These are phyloP conservation scores for Trypanosoma cruzi DNA, from an alignment of 208 protist genomes.

Conservation along the genomic window DNA sequence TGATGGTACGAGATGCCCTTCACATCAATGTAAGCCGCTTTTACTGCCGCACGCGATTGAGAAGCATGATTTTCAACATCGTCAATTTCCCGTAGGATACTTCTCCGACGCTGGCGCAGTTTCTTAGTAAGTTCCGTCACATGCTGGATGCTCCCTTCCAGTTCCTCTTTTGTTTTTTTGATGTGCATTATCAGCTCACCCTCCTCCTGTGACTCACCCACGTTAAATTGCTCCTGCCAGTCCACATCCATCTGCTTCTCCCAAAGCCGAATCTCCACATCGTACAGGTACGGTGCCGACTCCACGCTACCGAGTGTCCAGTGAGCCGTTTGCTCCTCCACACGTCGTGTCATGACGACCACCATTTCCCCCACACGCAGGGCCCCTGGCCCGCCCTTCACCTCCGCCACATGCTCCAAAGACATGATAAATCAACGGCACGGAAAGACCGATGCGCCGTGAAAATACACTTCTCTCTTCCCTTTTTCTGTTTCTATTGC, in stretches of 20 bases:
- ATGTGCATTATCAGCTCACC: slow-evolving; percentile 54
- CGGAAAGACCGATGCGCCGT: neutral
- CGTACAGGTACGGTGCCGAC: slow-evolving; percentile 63
- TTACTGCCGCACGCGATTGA: slow-evolving; percentile 58
- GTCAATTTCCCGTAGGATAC: slow-evolving; percentile 57
- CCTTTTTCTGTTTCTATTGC: slow-evolving; percentile 8
- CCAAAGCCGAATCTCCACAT: slow-evolving; percentile 79
- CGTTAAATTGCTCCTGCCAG: slow-evolving; percentile 47
- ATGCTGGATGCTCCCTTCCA: slow-evolving; percentile 63
- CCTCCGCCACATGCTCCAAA: neutral
- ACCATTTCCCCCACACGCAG: slow-evolving; percentile 81
- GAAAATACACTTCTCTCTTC: neutral
- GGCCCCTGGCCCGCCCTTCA: slow-evolving; percentile 38
- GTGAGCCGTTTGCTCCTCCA: slow-evolving; percentile 54
- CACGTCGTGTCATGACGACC: slow-evolving; percentile 57
- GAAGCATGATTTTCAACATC: slow-evolving; percentile 64
- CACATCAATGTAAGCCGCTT: slow-evolving; percentile 71
- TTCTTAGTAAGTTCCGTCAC: slow-evolving; percentile 61
- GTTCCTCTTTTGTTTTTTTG: slow-evolving; percentile 47
- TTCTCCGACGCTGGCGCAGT: slow-evolving; percentile 54
- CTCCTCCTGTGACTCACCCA: slow-evolving; percentile 44
- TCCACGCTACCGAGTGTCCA: slow-evolving; percentile 84
- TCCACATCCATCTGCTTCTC: slow-evolving; percentile 51
- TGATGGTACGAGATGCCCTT: slow-evolving; percentile 74
- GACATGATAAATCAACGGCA: neutral